These are phyloP conservation scores for Eurotiales sp. DNA, from an alignment of 2,329 filamentous ascomycete species.

Conservation along the genomic window DNA sequence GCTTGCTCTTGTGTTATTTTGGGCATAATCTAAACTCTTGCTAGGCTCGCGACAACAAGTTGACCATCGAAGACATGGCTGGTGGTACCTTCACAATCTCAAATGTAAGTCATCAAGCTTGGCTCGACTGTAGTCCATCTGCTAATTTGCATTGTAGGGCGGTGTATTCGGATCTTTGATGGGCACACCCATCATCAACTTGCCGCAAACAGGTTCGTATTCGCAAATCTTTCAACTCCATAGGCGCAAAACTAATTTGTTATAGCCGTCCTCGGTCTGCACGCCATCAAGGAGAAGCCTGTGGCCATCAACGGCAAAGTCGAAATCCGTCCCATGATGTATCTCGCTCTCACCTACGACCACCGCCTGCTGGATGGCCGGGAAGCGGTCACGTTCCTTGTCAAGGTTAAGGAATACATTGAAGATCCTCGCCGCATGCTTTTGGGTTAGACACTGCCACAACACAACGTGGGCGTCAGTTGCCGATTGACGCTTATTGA, in stretches of 20 bases:
- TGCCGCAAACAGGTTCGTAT: slow-evolving; percentile 70
- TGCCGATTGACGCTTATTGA: no score
- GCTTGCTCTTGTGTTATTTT: background rate
- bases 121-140: background rate
- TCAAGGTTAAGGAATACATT: slow-evolving; percentile 93
- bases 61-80: slow-evolving; percentile 99
- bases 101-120: slow-evolving; percentile 54
- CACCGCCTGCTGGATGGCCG: slow-evolving; percentile 92
- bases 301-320: slow-evolving; percentile 90
- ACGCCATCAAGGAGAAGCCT: slow-evolving; percentile 93
- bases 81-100: slow-evolving; percentile 97
- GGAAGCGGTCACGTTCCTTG: slow-evolving; percentile 92
- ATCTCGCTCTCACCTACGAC: slow-evolving; percentile 94
- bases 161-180: slow-evolving; percentile 96
- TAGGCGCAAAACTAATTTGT: slow-evolving; percentile 19
- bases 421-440: slow-evolving; percentile 65
- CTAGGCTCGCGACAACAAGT: slow-evolving; percentile 87
- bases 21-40: slow-evolving; percentile 15
- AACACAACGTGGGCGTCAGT: no score
- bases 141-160: slow-evolving; percentile 44
- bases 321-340: slow-evolving; percentile 98
- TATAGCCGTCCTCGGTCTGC: slow-evolving; percentile 75
- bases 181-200: slow-evolving; percentile 98
- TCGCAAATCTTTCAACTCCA: background rate
- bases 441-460: slow-evolving; percentile 3